Conservation (phyloP, 129 eudicot species). For the Flaveria bidentis region DNA sequence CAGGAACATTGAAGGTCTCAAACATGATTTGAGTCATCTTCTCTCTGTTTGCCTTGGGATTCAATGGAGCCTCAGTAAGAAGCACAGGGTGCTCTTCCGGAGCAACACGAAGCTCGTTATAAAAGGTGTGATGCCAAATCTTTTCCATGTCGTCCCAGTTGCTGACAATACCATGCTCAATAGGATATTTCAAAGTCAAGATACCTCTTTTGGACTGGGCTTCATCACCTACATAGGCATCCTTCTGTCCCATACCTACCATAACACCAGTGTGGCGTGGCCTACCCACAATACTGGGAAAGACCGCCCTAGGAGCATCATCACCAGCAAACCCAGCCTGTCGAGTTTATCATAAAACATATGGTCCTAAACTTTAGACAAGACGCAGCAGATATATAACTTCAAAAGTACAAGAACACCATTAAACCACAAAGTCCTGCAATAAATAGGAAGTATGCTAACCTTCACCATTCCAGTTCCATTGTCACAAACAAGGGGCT, state of each 20-base stretch:
- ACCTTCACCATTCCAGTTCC: constrained; percentile 77
- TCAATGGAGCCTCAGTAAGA: no score
- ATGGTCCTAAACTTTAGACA: not conserved
- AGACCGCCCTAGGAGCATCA: constrained; percentile 78
- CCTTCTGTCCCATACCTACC: constrained; percentile 65
- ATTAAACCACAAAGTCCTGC: not conserved
- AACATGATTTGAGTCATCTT: constrained; percentile 53
- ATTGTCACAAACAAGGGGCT: constrained; percentile 60
- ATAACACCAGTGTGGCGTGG: constrained; percentile 70
- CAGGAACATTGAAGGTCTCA: constrained; percentile 65
- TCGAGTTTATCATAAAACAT: not conserved
- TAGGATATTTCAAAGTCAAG: no score
- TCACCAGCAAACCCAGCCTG: constrained; percentile 81
- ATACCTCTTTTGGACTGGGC: no score
- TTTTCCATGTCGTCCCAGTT: no score
- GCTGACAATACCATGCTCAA: no score
- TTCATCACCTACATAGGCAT: no score
- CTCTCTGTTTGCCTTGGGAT: no score
- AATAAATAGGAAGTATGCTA: not conserved
- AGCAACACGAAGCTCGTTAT: no score
- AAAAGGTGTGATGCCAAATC: no score
- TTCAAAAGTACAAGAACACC: not conserved
- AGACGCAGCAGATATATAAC: not conserved
- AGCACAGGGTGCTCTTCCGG: no score
- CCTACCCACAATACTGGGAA: constrained; percentile 67